Percentiles rank a stretch among this genome's conserved stretches.
These are phyloP conservation scores for Physcomitrellopsis africana DNA, from an alignment of 225 moss, liverwort and hornwort species.

Conservation along the genomic window DNA sequence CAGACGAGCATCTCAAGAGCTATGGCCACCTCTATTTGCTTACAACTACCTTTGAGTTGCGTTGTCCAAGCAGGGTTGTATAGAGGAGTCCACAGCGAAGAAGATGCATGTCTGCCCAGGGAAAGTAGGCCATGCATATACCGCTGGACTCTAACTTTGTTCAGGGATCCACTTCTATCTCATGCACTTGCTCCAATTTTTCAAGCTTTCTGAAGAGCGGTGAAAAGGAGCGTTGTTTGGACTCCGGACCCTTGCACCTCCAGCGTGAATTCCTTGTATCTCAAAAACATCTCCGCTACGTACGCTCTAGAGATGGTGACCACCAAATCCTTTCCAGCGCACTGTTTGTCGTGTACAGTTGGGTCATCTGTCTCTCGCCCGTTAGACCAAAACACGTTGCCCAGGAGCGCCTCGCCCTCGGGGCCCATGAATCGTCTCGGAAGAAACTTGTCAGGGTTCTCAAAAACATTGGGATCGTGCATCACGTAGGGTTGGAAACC, in stretches of 20 bases:
- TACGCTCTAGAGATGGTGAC: conserved; percentile 53
- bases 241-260: conserved; percentile 24
- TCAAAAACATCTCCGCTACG: conserved; percentile 59
- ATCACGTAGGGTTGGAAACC: conserved; percentile 55
- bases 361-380: conserved; percentile 45
- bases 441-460: conserved; percentile 39
- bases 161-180: too few relatives aligned
- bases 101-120: too few relatives aligned
- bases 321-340: conserved; percentile 60
- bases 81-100: too few relatives aligned
- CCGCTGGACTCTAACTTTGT: too few relatives aligned
- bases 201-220: conserved; percentile 34
- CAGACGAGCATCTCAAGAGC: too few relatives aligned
- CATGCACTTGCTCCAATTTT: too few relatives aligned
- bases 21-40: too few relatives aligned
- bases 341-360: conserved; percentile 55
- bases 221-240: conserved; percentile 25
- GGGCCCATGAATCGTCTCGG: conserved; percentile 59
- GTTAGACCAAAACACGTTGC: conserved; percentile 66
- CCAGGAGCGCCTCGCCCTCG: conserved; percentile 63
- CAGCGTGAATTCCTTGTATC: conserved; percentile 49
- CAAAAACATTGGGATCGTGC: conserved; percentile 50
- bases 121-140: too few relatives aligned
- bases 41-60: too few relatives aligned
- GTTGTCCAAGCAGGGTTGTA: too few relatives aligned